phyloP scores from a whole-genome alignment of 2,329 filamentous ascomycete genomes.

The Didymella lethalis region DNA sequence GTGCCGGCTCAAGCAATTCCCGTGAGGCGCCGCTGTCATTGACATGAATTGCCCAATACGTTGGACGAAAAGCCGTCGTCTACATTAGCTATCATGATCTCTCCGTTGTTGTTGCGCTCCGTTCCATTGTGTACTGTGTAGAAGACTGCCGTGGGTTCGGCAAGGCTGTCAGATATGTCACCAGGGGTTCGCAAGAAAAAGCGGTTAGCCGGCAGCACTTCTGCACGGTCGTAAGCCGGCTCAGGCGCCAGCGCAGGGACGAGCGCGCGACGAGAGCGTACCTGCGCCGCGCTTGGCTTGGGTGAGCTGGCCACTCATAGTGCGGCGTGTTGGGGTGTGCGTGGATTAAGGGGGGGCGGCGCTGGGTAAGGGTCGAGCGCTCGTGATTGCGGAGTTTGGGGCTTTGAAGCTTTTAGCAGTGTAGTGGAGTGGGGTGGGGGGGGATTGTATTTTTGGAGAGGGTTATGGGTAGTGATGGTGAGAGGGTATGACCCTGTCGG shows the following conservation, averaged over 20 bases:
- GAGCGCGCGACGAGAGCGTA: not conserved
- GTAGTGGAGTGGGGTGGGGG: not conserved
- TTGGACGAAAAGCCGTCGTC: conserved; percentile 4
- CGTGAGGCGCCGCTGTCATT: conserved; percentile 13
- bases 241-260: conserved; percentile 5
- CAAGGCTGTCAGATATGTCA: not conserved
- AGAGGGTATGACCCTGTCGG: not conserved
- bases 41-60: not conserved
- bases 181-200: not conserved
- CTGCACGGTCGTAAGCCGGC: not conserved
- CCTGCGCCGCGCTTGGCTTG: conserved; percentile 2
- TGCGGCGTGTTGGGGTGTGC: not conserved
- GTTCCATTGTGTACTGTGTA: not conserved
- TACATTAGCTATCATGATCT: not conserved
- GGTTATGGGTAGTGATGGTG: not conserved
- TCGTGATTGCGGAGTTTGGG: conserved; percentile 12
- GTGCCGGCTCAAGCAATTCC: not conserved
- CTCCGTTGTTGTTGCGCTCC: not conserved
- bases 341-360: conserved; percentile 1
- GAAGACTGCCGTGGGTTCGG: not conserved
- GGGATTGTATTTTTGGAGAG: conserved; percentile 5
- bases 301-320: not conserved
- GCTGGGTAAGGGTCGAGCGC: conserved; percentile 4
- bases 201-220: not conserved
- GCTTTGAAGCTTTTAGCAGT: not conserved